Evolutionary conservation across 2,329 filamentous ascomycete species (phyloP).

Genomic region (Xylaria sp.): DNA sequence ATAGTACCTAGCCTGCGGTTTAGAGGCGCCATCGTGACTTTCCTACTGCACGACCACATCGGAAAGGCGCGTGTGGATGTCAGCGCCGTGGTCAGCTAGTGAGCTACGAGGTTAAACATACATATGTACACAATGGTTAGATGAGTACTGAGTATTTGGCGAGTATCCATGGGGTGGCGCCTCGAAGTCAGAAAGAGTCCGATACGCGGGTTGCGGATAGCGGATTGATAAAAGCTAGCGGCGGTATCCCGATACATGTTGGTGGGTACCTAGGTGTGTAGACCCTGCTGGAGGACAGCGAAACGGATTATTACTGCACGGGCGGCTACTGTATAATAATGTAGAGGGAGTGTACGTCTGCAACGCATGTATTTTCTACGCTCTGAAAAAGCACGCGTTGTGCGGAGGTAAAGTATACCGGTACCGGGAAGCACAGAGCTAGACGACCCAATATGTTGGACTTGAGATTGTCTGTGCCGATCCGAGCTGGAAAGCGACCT

Average conservation of each 20-base stretch:
- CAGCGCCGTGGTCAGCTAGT: constrained; percentile 11
- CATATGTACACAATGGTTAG: neutral
- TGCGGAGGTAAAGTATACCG: neutral
- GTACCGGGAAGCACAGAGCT: neutral
- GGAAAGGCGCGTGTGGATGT: neutral
- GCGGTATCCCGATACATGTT: constrained; percentile 16
- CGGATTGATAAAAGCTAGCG: neutral
- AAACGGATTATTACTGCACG: neutral
- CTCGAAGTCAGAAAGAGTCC: constrained; percentile 10
- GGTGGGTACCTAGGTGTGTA: constrained; percentile 3
- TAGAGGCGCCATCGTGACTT: constrained; percentile 15
- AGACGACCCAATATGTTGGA: neutral
- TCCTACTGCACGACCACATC: constrained; percentile 10
- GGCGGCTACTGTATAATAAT: neutral
- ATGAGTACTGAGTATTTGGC: no score
- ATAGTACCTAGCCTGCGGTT: constrained; percentile 1
- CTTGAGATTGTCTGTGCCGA: neutral
- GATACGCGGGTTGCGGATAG: neutral
- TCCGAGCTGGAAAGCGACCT: neutral
- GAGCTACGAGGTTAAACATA: constrained; percentile 11
- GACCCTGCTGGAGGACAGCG: neutral
- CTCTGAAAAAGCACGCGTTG: neutral
- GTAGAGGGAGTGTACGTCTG: neutral
- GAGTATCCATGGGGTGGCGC: constrained; percentile 8
- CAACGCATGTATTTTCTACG: neutral